Conservation (phyloP, 768 basidiomycete species). For the Boletus reticuloceps region DNA sequence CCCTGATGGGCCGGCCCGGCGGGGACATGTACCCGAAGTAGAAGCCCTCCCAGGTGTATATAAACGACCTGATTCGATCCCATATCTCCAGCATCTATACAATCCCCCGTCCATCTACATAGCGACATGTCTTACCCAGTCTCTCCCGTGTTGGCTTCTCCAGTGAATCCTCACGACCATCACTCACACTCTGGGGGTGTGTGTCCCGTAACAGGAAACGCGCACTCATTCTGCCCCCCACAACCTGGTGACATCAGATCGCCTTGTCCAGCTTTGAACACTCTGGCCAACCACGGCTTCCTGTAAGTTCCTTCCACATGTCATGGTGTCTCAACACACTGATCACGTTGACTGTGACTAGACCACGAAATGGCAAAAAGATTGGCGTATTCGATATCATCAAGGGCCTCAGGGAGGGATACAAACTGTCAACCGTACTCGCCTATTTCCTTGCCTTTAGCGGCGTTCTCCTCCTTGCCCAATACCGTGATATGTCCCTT, state of each 20-base stretch:
- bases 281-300: conserved; percentile 74
- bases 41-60: no score
- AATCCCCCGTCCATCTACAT: background rate
- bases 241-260: conserved; percentile 54
- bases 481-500: conserved; percentile 34
- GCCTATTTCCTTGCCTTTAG: conserved; percentile 48
- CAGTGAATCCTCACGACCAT: conserved; percentile 4
- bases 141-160: conserved; percentile 5
- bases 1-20: background rate
- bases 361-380: conserved; percentile 52
- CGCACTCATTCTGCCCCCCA: conserved; percentile 43
- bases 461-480: conserved; percentile 42
- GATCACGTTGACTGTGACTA: conserved; percentile 20
- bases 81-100: no score
- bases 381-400: conserved; percentile 41
- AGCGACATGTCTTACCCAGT: conserved; percentile 16
- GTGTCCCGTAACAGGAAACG: conserved; percentile 44
- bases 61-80: conserved; percentile 4
- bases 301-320: conserved; percentile 44
- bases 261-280: conserved; percentile 72
- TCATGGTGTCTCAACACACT: background rate
- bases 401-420: conserved; percentile 47
- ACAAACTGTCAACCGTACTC: conserved; percentile 47
- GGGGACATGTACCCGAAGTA: background rate
- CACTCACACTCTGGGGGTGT: conserved; percentile 19